Evolutionary conservation across 2,329 filamentous ascomycete species (phyloP), one percentile per base, ranked within the genome.

Genomic region (Alternaria atra): DNA sequence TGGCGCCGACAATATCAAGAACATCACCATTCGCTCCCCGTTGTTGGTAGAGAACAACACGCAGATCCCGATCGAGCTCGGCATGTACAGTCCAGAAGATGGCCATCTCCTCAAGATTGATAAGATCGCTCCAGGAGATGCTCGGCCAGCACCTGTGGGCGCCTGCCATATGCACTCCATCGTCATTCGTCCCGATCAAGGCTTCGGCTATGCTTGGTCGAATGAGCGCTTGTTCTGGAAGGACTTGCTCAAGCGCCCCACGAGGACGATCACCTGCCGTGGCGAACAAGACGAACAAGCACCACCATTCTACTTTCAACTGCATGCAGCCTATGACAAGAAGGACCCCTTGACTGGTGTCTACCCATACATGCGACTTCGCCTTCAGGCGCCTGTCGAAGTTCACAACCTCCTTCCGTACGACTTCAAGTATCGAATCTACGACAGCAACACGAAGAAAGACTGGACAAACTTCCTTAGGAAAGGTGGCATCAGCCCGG

Each of bases 351-450:
- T 97, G 60, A 91, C 91, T 8, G 91, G 89, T 58, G 87, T 90
- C 63, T 99, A 99, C 75, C 95, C 95, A 0, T 95, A 95, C 77
- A 98, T 99, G 95, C 90, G 89, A 60, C 85, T 99, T 66, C 92
- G 94, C 68, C 86, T 99, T 3, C 97, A 93, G 25, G 94, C 95
- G 0, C 95, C 96, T 0, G 88, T 99, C 13, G 94, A 97, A 51
- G 86, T 99, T 5, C 94, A 99, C 78, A 99, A 99, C 68, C 82
- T 99, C 43, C 82, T 99, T 37, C 95, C 95, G 0, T 98, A 95
- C 75, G 95, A 99, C 79, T 99, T 99, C 87, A 98, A 99, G 80
- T 99, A 99, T 78, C 89, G 94, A 56, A 98, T 99, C 56, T 99
- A 98, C 74, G 95, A 99, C 82, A 97, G 96, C 82, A 96, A 97